These are phyloP conservation scores for Podospora tetraspora DNA, from an alignment of 495 filamentous ascomycete genomes.

Conservation along the genomic window DNA sequence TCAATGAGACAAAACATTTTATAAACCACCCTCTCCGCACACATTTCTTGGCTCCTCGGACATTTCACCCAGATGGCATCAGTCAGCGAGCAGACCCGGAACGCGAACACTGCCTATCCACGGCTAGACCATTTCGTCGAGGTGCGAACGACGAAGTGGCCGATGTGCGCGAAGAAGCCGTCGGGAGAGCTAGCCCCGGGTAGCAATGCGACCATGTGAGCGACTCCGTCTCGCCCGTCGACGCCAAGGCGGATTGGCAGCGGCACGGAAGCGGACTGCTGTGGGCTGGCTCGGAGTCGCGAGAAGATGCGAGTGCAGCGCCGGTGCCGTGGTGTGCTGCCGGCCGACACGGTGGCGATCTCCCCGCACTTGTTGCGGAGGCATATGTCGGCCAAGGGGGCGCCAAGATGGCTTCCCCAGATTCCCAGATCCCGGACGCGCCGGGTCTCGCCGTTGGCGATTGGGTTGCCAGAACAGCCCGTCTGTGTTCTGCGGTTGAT, in stretches of 20 bases:
- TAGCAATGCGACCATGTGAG: background rate
- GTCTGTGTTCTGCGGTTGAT: too few species aligned
- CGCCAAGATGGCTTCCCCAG: background rate
- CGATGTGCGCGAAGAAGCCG: background rate
- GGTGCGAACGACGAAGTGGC: background rate
- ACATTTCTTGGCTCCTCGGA: background rate
- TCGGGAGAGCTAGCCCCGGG: background rate
- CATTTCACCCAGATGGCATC: background rate
- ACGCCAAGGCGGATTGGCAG: background rate
- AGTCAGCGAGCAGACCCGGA: background rate
- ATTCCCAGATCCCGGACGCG: background rate
- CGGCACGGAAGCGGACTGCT: background rate
- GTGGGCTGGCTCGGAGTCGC: constrained; percentile 18
- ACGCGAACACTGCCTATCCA: background rate
- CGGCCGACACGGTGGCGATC: constrained; percentile 1
- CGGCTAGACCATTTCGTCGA: background rate
- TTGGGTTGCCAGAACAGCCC: too few species aligned
- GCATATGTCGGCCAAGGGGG: constrained; percentile 17
- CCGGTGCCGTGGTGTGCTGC: constrained; percentile 15
- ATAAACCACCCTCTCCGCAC: background rate
- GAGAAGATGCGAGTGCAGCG: constrained; percentile 13
- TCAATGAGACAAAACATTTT: background rate
- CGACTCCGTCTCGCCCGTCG: background rate
- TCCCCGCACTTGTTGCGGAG: constrained; percentile 16
- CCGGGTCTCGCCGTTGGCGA: background rate